These are phyloP conservation scores for Brettanomyces custersianus DNA, from an alignment of 805 yeast species.

Conservation along the genomic window DNA sequence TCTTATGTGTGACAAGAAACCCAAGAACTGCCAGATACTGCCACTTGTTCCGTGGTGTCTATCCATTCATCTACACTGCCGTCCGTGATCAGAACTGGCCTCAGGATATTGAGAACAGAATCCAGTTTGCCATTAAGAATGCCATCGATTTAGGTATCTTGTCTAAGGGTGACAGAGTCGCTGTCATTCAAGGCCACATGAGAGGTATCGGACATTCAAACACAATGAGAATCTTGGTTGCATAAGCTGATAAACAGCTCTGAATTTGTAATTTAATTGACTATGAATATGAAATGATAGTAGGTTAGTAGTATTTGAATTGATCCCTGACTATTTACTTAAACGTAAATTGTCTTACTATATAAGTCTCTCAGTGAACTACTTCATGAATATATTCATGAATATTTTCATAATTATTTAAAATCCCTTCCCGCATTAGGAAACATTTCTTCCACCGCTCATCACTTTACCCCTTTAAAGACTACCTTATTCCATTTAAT, in stretches of 20 bases:
- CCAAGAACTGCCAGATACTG: slow-evolving; percentile 87
- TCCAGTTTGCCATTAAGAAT: slow-evolving; percentile 85
- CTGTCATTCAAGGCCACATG: slow-evolving; percentile 98
- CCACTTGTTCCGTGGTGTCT: slow-evolving; percentile 97
- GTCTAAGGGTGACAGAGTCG: slow-evolving; percentile 78
- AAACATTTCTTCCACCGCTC: too few relatives aligned
- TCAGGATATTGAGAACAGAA: slow-evolving; percentile 91
- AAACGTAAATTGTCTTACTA: too few relatives aligned
- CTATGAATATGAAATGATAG: too few relatives aligned
- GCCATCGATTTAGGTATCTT: slow-evolving; percentile 83
- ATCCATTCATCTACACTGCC: slow-evolving; percentile 82
- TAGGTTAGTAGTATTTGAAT: too few relatives aligned
- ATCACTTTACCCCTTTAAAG: too few relatives aligned
- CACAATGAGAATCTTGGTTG: slow-evolving; percentile 88
- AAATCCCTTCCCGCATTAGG: too few relatives aligned
- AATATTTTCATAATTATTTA: too few relatives aligned
- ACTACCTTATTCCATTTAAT: too few relatives aligned
- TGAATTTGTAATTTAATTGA: background rate
- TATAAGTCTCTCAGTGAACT: too few relatives aligned
- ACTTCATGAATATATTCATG: too few relatives aligned
- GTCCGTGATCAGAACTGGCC: slow-evolving; percentile 77
- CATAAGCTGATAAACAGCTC: slow-evolving; percentile 36
- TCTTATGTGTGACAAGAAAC: slow-evolving; percentile 97
- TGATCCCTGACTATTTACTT: too few relatives aligned
- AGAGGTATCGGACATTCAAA: slow-evolving; percentile 98